Percentiles rank a stretch among this genome's conserved stretches.
Conservation (phyloP, 192 early-diverging fungal genomes). For the Dissophora globulifera region DNA sequence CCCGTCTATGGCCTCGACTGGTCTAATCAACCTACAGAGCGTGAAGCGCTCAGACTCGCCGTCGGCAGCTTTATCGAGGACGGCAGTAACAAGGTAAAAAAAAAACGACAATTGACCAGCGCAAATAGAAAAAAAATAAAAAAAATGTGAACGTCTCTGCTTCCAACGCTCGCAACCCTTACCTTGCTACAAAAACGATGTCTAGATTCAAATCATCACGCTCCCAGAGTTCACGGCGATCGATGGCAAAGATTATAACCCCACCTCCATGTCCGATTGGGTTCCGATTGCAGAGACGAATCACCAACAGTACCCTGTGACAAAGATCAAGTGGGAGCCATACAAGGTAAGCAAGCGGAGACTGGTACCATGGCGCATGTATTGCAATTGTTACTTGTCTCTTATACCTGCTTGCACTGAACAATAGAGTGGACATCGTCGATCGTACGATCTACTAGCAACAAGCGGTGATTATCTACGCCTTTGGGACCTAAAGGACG, state of each 20-base stretch:
- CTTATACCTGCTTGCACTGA: background rate
- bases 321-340: conserved; percentile 92
- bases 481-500: conserved; percentile 87
- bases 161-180: background rate
- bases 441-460: conserved; percentile 79
- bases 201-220: conserved; percentile 73
- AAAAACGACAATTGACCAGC: too few relatives aligned
- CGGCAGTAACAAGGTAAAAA: conserved; percentile 74
- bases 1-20: conserved; percentile 92
- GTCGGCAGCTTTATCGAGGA: conserved; percentile 84
- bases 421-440: conserved; percentile 41
- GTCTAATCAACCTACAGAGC: conserved; percentile 73
- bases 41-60: conserved; percentile 81
- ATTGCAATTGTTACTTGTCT: too few relatives aligned
- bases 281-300: conserved; percentile 78
- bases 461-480: conserved; percentile 89
- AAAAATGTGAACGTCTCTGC: too few relatives aligned
- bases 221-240: conserved; percentile 60
- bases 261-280: conserved; percentile 69
- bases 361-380: too few relatives aligned
- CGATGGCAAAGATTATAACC: conserved; percentile 44
- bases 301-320: conserved; percentile 86
- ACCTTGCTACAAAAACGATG: too few relatives aligned
- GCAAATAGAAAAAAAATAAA: too few relatives aligned
- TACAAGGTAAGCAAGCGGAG: conserved; percentile 62